Percentiles rank a stretch among this genome's conserved stretches.
These are phyloP conservation scores for Neofusicoccum ribis DNA, from an alignment of 2,329 filamentous ascomycete genomes.

Conservation along the genomic window DNA sequence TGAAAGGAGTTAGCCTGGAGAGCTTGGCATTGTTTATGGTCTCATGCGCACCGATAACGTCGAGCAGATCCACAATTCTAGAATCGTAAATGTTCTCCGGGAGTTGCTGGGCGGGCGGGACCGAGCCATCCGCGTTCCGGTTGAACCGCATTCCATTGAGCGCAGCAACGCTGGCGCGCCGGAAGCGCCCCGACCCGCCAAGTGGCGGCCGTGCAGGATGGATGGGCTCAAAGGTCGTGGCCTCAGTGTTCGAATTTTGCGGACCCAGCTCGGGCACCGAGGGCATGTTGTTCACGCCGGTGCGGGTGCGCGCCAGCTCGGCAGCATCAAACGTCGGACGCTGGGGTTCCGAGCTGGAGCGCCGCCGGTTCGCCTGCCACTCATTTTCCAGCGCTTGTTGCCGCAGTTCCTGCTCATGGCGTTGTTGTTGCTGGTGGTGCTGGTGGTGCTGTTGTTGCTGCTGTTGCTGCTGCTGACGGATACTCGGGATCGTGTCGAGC, in stretches of 20 bases:
- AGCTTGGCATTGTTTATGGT: constrained; percentile 24
- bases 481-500: constrained; percentile 11
- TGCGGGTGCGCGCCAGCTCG: constrained; percentile 1
- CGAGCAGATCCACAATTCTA: constrained; percentile 66
- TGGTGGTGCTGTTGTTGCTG: constrained; percentile 5
- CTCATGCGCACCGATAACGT: constrained; percentile 62
- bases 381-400: neutral
- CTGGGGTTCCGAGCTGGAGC: constrained; percentile 19
- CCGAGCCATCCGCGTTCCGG: neutral
- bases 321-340: constrained; percentile 12
- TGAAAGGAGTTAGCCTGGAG: neutral
- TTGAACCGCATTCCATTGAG: neutral
- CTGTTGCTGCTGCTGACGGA: neutral
- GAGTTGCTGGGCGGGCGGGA: neutral
- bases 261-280: constrained; percentile 11
- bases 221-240: constrained; percentile 1
- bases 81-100: constrained; percentile 53
- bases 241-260: neutral
- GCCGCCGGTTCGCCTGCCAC: constrained; percentile 17
- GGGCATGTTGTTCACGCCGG: constrained; percentile 16
- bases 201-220: neutral
- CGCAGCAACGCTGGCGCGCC: constrained; percentile 13
- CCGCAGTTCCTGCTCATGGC: neutral
- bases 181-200: constrained; percentile 11
- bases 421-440: neutral